Conservation (phyloP, 371 early-diverging fungal genomes). For the Cokeromyces recurvatus region DNA sequence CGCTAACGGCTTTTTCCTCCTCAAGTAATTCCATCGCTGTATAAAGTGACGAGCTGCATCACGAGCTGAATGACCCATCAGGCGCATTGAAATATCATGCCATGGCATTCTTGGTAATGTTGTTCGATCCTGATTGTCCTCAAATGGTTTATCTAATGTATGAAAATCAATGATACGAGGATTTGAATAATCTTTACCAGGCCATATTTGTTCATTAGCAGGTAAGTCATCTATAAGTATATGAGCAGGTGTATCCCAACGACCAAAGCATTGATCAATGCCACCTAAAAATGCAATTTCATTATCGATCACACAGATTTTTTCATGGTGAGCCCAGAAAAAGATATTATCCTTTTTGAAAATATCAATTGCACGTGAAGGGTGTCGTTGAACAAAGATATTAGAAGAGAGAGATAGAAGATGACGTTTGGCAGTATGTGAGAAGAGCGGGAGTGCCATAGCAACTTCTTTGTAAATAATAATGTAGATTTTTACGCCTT, state of each 20-base stretch:
- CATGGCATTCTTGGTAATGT: conserved; percentile 84
- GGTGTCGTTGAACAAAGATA: conserved; percentile 65
- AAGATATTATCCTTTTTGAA: conserved; percentile 54
- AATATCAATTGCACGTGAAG: conserved; percentile 55
- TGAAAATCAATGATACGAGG: conserved; percentile 84
- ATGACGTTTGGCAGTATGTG: conserved; percentile 70
- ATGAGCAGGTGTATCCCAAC: conserved; percentile 79
- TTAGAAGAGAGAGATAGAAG: conserved; percentile 57
- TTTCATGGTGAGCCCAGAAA: conserved; percentile 78
- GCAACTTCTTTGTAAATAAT: conserved; percentile 87
- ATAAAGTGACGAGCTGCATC: conserved; percentile 87
- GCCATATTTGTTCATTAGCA: conserved; percentile 48
- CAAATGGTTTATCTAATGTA: conserved; percentile 47
- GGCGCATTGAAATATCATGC: conserved; percentile 81
- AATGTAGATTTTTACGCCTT: conserved; percentile 85
- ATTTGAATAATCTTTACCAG: conserved; percentile 87
- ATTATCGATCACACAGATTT: conserved; percentile 79
- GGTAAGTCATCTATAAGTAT: conserved; percentile 66
- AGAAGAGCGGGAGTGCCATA: conserved; percentile 70
- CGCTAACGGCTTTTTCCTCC: conserved; percentile 47
- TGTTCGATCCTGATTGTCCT: conserved; percentile 29
- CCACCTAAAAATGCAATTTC: conserved; percentile 85
- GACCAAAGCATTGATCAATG: conserved; percentile 82
- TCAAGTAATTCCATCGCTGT: conserved; percentile 86
- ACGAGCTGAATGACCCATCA: conserved; percentile 53